phyloP scores from a whole-genome alignment of 495 filamentous ascomycete genomes.

The Pyrenula massariospora region DNA sequence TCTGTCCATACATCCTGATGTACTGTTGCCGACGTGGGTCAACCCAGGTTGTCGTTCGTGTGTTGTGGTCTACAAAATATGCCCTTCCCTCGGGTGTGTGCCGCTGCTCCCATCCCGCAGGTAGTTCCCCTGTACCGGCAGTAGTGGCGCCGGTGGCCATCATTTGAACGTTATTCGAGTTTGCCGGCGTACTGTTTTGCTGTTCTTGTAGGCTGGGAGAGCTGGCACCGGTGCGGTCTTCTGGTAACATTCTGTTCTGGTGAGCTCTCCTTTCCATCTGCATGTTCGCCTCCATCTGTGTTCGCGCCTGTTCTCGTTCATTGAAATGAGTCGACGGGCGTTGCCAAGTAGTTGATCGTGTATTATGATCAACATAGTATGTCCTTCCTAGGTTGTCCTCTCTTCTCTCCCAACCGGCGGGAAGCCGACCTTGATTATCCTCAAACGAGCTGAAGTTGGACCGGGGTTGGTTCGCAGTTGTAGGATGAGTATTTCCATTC shows the following conservation, averaged over 20 bases:
- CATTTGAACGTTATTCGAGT: constrained; percentile 55
- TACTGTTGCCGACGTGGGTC: constrained; percentile 96
- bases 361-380: constrained; percentile 99
- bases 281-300: constrained; percentile 74
- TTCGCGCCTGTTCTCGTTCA: constrained; percentile 56
- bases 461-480: constrained; percentile 31
- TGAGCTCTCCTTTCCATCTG: constrained; percentile 85
- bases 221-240: constrained; percentile 88
- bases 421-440: constrained; percentile 83
- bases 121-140: constrained; percentile 88
- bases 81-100: constrained; percentile 87
- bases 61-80: constrained; percentile 99
- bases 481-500: constrained; percentile 18
- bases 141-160: constrained; percentile 92
- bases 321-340: constrained; percentile 74
- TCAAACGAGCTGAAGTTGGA: constrained; percentile 81
- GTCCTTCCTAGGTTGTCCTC: constrained; percentile 94
- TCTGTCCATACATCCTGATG: constrained; percentile 90
- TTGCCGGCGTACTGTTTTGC: constrained; percentile 21
- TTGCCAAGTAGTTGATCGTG: constrained; percentile 90
- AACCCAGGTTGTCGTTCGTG: constrained; percentile 98
- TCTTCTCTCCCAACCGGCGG: constrained; percentile 88
- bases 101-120: constrained; percentile 90
- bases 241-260: constrained; percentile 89
- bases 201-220: constrained; percentile 70